phyloP scores from a whole-genome alignment of 2,329 filamentous ascomycete genomes.

The Sarocladium kiliense region DNA sequence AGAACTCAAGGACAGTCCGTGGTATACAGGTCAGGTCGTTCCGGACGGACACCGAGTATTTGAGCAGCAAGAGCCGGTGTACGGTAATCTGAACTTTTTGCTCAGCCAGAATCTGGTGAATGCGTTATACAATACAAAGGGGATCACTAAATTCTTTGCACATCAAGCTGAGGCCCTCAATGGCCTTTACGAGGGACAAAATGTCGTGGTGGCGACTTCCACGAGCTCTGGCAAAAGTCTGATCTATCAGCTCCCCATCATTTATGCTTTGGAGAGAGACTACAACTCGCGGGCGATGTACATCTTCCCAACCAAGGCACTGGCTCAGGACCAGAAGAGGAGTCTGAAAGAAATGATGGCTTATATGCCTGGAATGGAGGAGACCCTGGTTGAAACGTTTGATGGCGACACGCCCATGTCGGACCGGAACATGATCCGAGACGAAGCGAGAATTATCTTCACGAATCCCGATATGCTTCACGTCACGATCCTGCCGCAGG shows the following conservation, averaged over 20 bases:
- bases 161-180: slow-evolving; percentile 96
- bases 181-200: slow-evolving; percentile 69
- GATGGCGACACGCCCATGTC: slow-evolving; percentile 89
- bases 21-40: slow-evolving; percentile 91
- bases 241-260: slow-evolving; percentile 93
- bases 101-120: slow-evolving; percentile 93
- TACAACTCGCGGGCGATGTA: slow-evolving; percentile 81
- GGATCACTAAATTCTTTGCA: slow-evolving; percentile 79
- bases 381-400: slow-evolving; percentile 82
- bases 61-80: slow-evolving; percentile 74
- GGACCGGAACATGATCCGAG: slow-evolving; percentile 73
- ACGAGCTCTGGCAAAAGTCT: slow-evolving; percentile 96
- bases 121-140: slow-evolving; percentile 85
- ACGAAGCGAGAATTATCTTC: slow-evolving; percentile 88
- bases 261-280: slow-evolving; percentile 80
- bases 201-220: slow-evolving; percentile 90
- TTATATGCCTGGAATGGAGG: slow-evolving; percentile 73
- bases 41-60: slow-evolving; percentile 90
- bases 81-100: slow-evolving; percentile 77
- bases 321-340: slow-evolving; percentile 89
- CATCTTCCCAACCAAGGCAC: slow-evolving; percentile 94
- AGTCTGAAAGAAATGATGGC: slow-evolving; percentile 80
- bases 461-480: slow-evolving; percentile 99
- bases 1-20: slow-evolving; percentile 75
- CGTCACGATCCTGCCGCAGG: slow-evolving; percentile 86